These are phyloP conservation scores for Nissolia schottii DNA, from an alignment of 306 rosid genomes.

Conservation along the genomic window DNA sequence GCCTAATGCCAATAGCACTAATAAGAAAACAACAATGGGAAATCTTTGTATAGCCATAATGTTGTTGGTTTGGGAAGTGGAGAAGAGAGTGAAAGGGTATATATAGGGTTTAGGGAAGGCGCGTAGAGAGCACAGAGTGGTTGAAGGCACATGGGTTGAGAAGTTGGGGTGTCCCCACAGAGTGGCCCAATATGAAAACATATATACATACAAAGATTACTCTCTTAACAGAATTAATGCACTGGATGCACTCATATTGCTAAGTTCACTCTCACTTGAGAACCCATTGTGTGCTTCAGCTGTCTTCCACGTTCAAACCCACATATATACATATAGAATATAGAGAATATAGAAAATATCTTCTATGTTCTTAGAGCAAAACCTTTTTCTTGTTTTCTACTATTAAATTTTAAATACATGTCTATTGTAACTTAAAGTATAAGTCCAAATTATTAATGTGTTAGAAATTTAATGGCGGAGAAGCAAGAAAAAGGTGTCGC, in stretches of 20 bases:
- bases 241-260: background rate
- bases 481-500: too few species aligned
- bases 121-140: constrained; percentile 38
- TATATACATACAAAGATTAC: constrained; percentile 12
- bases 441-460: too few species aligned
- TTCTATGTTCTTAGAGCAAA: background rate
- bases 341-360: too few species aligned
- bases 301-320: constrained; percentile 50
- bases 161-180: constrained; percentile 36
- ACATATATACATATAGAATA: background rate
- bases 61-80: constrained; percentile 23
- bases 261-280: background rate
- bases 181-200: constrained; percentile 23
- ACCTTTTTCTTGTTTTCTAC: background rate
- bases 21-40: constrained; percentile 33
- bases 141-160: constrained; percentile 46
- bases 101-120: constrained; percentile 44
- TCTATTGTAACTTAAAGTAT: too few species aligned
- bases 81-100: constrained; percentile 25
- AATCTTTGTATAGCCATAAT: constrained; percentile 45
- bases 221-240: background rate
- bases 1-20: constrained; percentile 43
- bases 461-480: too few species aligned
- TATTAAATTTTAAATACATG: too few species aligned
- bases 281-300: constrained; percentile 48